Evolutionary conservation across 225 moss, liverwort and hornwort species (phyloP), one percentile per base, ranked within the genome.

Genomic region (Thuidium tamariscinum): DNA sequence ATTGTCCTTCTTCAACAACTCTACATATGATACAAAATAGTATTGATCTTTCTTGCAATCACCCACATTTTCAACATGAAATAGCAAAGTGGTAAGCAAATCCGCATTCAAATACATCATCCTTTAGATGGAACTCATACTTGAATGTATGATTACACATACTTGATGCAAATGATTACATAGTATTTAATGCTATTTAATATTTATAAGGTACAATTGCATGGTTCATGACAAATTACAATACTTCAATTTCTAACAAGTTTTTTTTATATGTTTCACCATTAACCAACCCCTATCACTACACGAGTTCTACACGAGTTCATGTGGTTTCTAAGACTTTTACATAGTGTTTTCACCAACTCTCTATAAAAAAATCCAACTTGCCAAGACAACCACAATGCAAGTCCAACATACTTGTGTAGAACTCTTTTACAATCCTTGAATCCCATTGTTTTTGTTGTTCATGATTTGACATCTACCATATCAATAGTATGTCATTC

Each of bases 191-290:
- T 41, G 25, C 25, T 0, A 0, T 69, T 69, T 41, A 23, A 8
- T 14, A 41, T 69, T 15, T 69, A 41, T 8, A 70, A 70, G 16
- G 16, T 26, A 3, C 27, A 27, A 70, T 27, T 26, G 3, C 3
- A 1, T 16, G 2, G 42, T 70, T 5, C 15, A 26, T 1, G 2
- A 69, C 0, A 0, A 0, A 1, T 70, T 42, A 0, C 41, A 42
- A 13, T 23, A 37, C 13, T 16, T 14, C 14, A 26, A n/a, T 26
- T 42, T 42, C 5, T 21, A 66, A 37, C 1, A 21, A 0, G 2
- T 16, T 26, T 1, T 25, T 42, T 16, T 26, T 15, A 16, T 9
- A 42, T 16, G 1, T 42, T 29, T 27, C 16, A 16, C 9, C 27
- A 16, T 44, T 27, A 16, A 70, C 0, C 0, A 27, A 27, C 2